Evolutionary conservation across 345 rosid species (phyloP).

Genomic region (Litchi chinensis): DNA sequence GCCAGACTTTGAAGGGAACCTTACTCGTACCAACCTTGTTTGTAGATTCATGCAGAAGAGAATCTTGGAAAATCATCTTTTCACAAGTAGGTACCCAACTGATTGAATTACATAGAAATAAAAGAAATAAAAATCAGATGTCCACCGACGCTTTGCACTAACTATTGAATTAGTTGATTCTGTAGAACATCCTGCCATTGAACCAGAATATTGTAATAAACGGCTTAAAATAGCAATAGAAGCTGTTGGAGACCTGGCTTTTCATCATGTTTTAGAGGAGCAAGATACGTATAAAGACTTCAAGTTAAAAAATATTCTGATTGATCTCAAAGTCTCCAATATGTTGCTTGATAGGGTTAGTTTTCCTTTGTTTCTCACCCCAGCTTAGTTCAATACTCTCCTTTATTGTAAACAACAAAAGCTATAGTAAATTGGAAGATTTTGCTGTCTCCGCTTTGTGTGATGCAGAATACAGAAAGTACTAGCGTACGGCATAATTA

Average conservation of each 20-base stretch:
- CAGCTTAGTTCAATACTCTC: not conserved
- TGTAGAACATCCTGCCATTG: not conserved
- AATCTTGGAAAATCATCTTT: not conserved
- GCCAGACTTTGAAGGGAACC: not conserved
- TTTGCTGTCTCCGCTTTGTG: no score
- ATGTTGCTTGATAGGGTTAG: not conserved
- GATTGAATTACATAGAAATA: not conserved
- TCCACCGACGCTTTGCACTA: not conserved
- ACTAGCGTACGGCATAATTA: no score
- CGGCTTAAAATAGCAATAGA: not conserved
- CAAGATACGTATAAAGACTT: not conserved
- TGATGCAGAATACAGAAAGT: no score
- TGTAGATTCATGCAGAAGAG: not conserved
- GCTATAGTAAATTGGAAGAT: no score
- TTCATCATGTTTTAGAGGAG: not conserved
- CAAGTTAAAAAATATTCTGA: not conserved
- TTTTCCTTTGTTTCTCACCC: not conserved
- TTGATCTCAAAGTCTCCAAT: not conserved
- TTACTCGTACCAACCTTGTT: not conserved
- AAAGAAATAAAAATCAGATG: not conserved
- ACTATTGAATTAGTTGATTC: not conserved
- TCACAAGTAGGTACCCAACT: not conserved
- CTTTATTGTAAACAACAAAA: not conserved
- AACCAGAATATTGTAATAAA: not conserved
- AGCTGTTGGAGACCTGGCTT: not conserved